Conservation (phyloP, 2,329 filamentous ascomycete species). For the Trichoderma gracile region DNA sequence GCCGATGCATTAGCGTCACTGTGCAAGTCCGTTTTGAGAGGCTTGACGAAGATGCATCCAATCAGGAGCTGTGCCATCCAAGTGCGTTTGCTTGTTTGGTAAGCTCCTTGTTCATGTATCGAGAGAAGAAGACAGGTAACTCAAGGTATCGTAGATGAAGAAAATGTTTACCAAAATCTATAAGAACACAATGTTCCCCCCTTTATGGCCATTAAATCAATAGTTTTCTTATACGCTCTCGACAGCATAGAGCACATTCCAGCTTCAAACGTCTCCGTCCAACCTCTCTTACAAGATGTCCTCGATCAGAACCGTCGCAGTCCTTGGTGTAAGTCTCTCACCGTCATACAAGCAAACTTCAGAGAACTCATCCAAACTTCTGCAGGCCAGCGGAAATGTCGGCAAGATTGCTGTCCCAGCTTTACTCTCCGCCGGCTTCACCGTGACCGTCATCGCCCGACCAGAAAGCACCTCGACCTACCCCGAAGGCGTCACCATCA, state of each 20-base stretch:
- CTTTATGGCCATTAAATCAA: not conserved
- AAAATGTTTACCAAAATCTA: not conserved
- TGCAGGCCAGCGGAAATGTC: slow-evolving; percentile 16
- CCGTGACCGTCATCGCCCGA: slow-evolving; percentile 13
- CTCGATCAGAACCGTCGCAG: not conserved
- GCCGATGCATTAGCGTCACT: slow-evolving; percentile 20
- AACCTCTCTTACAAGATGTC: not conserved
- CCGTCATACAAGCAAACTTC: not conserved
- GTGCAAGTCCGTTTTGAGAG: slow-evolving; percentile 14
- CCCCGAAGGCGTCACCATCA: not conserved
- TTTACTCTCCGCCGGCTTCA: slow-evolving; percentile 13
- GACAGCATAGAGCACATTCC: not conserved
- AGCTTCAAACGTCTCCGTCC: not conserved
- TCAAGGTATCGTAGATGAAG: too few species aligned
- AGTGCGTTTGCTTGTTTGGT: not conserved
- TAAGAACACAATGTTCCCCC: not conserved
- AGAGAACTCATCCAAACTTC: not conserved
- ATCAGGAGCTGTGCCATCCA: not conserved
- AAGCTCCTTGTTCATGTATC: not conserved
- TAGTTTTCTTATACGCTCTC: not conserved
- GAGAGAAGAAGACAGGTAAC: not conserved
- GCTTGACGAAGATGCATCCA: not conserved
- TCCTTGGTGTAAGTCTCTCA: slow-evolving; percentile 9
- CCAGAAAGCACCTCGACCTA: slow-evolving; percentile 14
- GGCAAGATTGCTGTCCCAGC: slow-evolving; percentile 4